phyloP scores from a whole-genome alignment of 441 rosid species.

The Isatis lusitanica region DNA sequence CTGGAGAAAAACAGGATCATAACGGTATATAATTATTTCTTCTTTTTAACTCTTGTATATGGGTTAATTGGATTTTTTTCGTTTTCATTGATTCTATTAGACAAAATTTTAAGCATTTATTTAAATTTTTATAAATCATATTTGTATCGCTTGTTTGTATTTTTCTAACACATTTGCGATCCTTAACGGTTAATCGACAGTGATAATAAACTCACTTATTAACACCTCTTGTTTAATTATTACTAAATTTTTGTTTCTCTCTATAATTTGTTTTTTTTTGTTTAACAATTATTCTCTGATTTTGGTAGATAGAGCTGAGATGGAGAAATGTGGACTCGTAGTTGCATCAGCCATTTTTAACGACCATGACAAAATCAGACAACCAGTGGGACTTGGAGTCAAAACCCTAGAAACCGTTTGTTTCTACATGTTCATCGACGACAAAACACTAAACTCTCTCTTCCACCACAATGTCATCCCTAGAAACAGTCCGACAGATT shows the following conservation, averaged over 20 bases:
- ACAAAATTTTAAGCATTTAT: too few species aligned
- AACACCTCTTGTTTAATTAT: not conserved
- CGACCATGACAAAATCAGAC: conserved; percentile 86
- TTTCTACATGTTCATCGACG: conserved; percentile 90
- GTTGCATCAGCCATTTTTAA: conserved; percentile 90
- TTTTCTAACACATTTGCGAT: not conserved
- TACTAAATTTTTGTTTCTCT: not conserved
- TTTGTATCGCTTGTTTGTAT: not conserved
- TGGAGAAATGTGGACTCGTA: conserved; percentile 77
- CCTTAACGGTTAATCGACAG: not conserved
- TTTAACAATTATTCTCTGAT: not conserved
- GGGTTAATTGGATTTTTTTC: not conserved
- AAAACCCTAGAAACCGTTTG: conserved; percentile 56
- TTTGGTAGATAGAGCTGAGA: conserved; percentile 61
- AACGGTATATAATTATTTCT: not conserved
- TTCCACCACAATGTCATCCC: conserved; percentile 49
- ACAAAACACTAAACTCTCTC: conserved; percentile 53
- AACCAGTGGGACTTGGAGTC: conserved; percentile 77
- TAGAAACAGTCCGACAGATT: conserved; percentile 20
- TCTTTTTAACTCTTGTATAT: not conserved
- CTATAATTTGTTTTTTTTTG: not conserved
- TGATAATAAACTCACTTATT: not conserved
- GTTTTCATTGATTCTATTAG: not conserved
- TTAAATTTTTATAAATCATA: too few species aligned
- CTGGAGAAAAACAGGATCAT: conserved; percentile 18